A percentile compares a stretch with the other conserved stretches of the same genome.
Conservation (phyloP, 73 alveolate species). For the Paramecium pentaurelia region DNA sequence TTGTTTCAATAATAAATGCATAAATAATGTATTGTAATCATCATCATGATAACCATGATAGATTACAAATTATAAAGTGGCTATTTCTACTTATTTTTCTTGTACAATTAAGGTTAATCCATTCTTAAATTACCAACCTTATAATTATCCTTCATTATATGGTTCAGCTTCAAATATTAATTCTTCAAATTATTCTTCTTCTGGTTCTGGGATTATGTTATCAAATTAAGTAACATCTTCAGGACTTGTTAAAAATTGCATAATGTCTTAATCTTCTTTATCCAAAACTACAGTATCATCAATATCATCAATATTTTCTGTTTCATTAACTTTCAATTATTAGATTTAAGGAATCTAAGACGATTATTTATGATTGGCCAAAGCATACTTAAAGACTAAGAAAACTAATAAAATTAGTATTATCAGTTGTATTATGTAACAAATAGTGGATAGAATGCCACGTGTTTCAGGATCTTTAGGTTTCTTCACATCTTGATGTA, state of each 20-base stretch:
- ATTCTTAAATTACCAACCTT: constrained; percentile 17
- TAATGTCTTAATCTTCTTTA: background rate
- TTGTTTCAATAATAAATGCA: background rate
- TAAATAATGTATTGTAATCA: background rate
- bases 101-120: background rate
- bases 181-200: constrained; percentile 21
- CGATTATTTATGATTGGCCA: background rate
- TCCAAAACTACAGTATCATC: background rate
- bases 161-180: constrained; percentile 25
- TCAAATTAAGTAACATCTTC: constrained; percentile 37
- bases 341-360: background rate
- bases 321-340: background rate
- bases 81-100: background rate
- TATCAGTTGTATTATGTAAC: background rate
- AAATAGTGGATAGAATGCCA: background rate
- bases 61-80: background rate
- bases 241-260: background rate
- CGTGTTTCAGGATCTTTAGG: background rate
- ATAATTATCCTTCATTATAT: constrained; percentile 8
- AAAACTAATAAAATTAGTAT: background rate
- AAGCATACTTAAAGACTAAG: background rate
- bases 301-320: background rate
- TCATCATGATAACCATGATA: constrained; percentile 38
- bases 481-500: background rate
- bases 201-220: background rate